A percentile compares a stretch with the other conserved stretches of the same genome.
These are phyloP conservation scores for Sherardia arvensis DNA, from an alignment of 257 asterid genomes.

Conservation along the genomic window DNA sequence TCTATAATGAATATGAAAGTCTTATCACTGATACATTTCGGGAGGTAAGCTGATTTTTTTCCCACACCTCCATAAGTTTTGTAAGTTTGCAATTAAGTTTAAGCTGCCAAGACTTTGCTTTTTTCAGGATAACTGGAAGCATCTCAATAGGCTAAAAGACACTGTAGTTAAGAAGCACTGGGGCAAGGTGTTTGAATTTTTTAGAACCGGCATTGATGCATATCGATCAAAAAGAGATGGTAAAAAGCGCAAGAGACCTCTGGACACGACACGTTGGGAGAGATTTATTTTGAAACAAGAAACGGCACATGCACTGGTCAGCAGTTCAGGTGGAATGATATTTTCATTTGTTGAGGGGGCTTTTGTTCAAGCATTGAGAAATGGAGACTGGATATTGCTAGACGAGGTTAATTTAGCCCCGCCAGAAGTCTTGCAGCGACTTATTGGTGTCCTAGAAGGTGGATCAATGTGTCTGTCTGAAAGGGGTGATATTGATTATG, in stretches of 20 bases:
- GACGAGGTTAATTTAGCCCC: conserved; percentile 99
- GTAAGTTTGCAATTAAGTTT: conserved; percentile 7
- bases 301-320: conserved; percentile 55
- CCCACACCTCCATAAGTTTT: not conserved
- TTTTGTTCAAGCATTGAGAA: conserved; percentile 64
- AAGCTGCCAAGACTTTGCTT: conserved; percentile 5
- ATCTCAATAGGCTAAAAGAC: conserved; percentile 33
- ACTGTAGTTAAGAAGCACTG: conserved; percentile 48
- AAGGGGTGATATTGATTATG: conserved; percentile 75
- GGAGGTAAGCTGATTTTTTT: conserved; percentile 35
- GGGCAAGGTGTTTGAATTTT: conserved; percentile 58
- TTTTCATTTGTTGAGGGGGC: conserved; percentile 98
- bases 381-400: conserved; percentile 93
- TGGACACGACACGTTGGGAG: conserved; percentile 54
- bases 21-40: conserved; percentile 56
- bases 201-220: too few species aligned
- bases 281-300: conserved; percentile 49
- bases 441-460: conserved; percentile 81
- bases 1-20: conserved; percentile 64
- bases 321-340: conserved; percentile 68
- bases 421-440: conserved; percentile 90
- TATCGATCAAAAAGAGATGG: too few species aligned
- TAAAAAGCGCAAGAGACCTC: conserved; percentile 70
- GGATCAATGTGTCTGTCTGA: conserved; percentile 91
- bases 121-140: conserved; percentile 49